Conservation (phyloP, 768 basidiomycete species). For the Sarcodon sp. region DNA sequence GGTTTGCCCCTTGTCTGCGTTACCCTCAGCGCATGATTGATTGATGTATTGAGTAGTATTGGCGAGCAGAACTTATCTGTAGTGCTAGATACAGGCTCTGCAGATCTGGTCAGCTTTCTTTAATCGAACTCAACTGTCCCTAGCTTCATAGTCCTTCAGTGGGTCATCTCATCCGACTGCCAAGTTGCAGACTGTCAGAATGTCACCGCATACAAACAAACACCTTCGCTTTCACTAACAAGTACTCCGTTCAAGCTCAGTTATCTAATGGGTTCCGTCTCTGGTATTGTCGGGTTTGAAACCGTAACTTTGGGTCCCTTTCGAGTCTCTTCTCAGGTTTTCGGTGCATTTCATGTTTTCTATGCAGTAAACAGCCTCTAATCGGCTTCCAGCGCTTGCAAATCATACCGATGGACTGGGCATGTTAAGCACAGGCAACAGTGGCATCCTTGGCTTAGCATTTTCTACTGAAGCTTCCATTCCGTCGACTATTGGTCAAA, state of each 20-base stretch:
- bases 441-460: constrained; percentile 42
- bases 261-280: constrained; percentile 38
- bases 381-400: constrained; percentile 24
- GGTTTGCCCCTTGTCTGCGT: constrained; percentile 12
- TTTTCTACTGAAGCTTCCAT: constrained; percentile 39
- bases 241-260: constrained; percentile 25
- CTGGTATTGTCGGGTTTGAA: constrained; percentile 34
- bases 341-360: constrained; percentile 21
- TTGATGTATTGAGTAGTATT: constrained; percentile 17
- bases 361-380: not conserved
- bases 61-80: constrained; percentile 30
- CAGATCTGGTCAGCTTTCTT: constrained; percentile 31
- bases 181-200: constrained; percentile 27
- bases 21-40: not conserved
- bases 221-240: constrained; percentile 18
- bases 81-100: constrained; percentile 44
- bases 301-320: constrained; percentile 30
- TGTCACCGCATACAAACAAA: constrained; percentile 26
- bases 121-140: not conserved
- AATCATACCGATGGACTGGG: constrained; percentile 28
- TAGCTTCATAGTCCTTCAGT: constrained; percentile 17
- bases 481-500: constrained; percentile 24
- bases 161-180: constrained; percentile 39
- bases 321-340: constrained; percentile 31
- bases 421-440: constrained; percentile 32